A percentile compares a stretch with the other conserved stretches of the same genome.
Evolutionary conservation across 345 rosid genomes (phyloP).

Genomic region (Lenwebbia sp.): DNA sequence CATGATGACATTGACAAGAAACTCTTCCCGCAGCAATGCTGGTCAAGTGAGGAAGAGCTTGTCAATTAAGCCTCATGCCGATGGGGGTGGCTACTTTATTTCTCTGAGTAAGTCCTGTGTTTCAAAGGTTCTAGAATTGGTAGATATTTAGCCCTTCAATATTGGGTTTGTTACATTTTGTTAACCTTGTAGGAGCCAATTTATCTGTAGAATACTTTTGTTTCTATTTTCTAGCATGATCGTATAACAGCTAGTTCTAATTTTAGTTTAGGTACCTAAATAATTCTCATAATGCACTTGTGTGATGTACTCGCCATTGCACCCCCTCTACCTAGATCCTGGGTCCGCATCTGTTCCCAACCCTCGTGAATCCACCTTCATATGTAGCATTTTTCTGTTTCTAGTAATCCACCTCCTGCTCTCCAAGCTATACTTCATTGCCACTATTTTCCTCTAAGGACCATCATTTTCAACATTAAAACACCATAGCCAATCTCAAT

Average conservation of each 20-base stretch:
- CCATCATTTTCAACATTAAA: neutral
- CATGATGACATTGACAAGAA: neutral
- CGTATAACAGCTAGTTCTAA: neutral
- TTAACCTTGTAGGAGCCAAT: neutral
- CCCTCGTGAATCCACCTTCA: neutral
- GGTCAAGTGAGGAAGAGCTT: conserved; percentile 94
- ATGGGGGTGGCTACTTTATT: conserved; percentile 61
- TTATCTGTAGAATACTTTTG: neutral
- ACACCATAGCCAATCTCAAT: neutral
- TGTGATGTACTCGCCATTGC: neutral
- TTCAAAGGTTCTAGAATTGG: neutral
- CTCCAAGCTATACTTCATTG: neutral
- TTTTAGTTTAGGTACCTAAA: neutral
- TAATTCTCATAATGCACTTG: neutral
- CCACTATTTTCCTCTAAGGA: neutral
- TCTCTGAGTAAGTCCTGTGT: conserved; percentile 53
- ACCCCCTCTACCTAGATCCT: neutral
- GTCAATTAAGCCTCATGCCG: conserved; percentile 50
- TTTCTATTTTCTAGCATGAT: neutral
- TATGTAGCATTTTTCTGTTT: neutral
- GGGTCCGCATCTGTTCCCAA: neutral
- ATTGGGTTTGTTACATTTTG: neutral
- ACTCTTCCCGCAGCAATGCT: conserved; percentile 48
- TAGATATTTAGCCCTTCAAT: neutral
- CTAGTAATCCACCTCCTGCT: neutral